Evolutionary conservation across 495 filamentous ascomycete species (phyloP), one percentile per base, ranked within the genome.

Genomic region (Paragyromitra xinjiangensis): DNA sequence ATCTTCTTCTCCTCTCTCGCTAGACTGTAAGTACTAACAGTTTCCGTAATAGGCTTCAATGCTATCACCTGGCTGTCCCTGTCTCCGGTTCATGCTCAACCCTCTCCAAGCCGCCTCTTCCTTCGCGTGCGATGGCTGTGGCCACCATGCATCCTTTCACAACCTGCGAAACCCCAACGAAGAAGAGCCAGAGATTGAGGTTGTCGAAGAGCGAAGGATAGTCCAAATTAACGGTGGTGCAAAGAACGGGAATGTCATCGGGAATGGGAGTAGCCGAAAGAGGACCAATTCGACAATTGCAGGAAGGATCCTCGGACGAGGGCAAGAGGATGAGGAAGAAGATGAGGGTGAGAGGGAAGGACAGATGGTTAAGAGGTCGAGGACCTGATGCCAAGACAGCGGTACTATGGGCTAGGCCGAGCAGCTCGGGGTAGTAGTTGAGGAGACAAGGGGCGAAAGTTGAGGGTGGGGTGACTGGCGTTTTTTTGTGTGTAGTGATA

Each of bases 61-160:
- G 69, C 66, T 89, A 64, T 82, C 83, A 7, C 68, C 83, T 7
- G 88, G 86, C 73, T 89, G 87, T 79, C 83, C 87, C 7, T 89
- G 87, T 79, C 81, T 87, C 66, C 84, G 87, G 50, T 89, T 89
- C 85, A 89, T 89, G 87, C 77, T 88, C 45, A 88, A 89, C 80
- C 87, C 87, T 0, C 81, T 88, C 59, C 87, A 89, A 81, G 87
- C 86, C 75, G 75, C 85, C 3, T 85, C 85, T 0, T 85, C 82
- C 42, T 89, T 86, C 82, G 85, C 86, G 22, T 89, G 87, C 81
- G 87, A 89, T 73, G 87, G 87, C 22, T 89, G 87, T 71, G 82
- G 81, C 6, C 87, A 89, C 77, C 87, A 89, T 75, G 87, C 87
- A 6, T 85, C 83, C 16, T 89, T 88, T 73, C 87, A 89, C 80